Percentiles rank a stretch among this genome's conserved stretches.
Evolutionary conservation across 495 filamentous ascomycete genomes (phyloP).

Genomic region (Choiromyces venosus): DNA sequence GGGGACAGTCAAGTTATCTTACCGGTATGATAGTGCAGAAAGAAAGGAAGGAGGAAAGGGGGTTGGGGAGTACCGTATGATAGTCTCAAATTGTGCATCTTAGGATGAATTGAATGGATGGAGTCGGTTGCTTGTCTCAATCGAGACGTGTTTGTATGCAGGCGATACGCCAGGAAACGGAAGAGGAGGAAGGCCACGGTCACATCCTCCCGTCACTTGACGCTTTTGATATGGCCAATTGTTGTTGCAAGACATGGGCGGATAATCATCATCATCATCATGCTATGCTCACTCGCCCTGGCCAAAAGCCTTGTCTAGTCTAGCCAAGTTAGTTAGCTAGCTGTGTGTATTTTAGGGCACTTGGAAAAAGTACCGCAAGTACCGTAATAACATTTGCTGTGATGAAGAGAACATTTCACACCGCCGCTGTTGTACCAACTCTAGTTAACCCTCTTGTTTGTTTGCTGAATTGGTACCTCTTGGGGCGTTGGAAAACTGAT

Average conservation of each 20-base stretch:
- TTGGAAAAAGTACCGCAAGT: not conserved
- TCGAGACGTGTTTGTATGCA: not conserved
- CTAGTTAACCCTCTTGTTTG: not conserved
- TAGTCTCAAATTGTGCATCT: too few relatives aligned
- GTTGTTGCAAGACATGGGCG: not conserved
- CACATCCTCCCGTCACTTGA: not conserved
- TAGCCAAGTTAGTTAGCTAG: too few relatives aligned
- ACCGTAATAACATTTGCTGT: not conserved
- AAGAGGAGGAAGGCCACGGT: not conserved
- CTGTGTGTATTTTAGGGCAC: not conserved
- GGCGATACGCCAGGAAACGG: not conserved
- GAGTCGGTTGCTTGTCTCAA: not conserved
- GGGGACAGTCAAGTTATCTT: too few relatives aligned
- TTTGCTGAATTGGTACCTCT: not conserved
- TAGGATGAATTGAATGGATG: not conserved
- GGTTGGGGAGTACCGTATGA: too few relatives aligned
- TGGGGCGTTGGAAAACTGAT: not conserved
- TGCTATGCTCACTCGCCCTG: not conserved
- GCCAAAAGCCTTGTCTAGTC: not conserved
- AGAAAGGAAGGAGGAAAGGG: too few relatives aligned
- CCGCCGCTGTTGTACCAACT: not conserved
- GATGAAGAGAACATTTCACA: not conserved
- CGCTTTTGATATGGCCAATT: not conserved
- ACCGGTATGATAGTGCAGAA: not conserved
- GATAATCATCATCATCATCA: not conserved